These are phyloP conservation scores for Phytophthora tubulina DNA, from an alignment of 352 stramenopile genomes.

Conservation along the genomic window DNA sequence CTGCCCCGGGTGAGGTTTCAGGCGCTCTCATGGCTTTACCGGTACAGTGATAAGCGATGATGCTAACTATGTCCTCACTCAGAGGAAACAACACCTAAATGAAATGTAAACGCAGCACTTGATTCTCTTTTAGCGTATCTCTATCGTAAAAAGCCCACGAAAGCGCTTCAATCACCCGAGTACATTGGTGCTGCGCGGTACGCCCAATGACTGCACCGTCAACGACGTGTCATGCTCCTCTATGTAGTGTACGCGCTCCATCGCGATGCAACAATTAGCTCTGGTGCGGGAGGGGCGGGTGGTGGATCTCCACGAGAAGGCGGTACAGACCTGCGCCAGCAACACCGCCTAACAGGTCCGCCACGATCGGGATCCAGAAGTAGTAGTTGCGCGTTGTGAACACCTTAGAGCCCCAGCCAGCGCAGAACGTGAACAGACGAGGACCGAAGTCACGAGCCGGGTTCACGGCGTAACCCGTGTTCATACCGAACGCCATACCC, in stretches of 20 bases:
- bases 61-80: too few relatives aligned
- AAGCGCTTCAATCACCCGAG: constrained; percentile 19
- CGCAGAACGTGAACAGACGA: constrained; percentile 43
- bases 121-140: constrained; percentile 17
- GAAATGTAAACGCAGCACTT: constrained; percentile 21
- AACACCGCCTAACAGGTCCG: constrained; percentile 38
- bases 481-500: constrained; percentile 65
- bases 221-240: constrained; percentile 12
- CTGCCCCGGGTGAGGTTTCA: too few relatives aligned
- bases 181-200: constrained; percentile 3
- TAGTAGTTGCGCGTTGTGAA: constrained; percentile 53
- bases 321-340: constrained; percentile 34
- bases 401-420: constrained; percentile 54
- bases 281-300: neutral
- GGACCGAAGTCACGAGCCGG: constrained; percentile 62
- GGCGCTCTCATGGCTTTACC: too few relatives aligned
- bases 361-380: constrained; percentile 43
- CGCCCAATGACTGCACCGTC: constrained; percentile 1
- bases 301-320: constrained; percentile 46
- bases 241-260: constrained; percentile 20
- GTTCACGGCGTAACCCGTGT: constrained; percentile 62
- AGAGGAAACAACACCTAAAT: neutral
- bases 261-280: too few relatives aligned
- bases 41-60: too few relatives aligned
- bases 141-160: constrained; percentile 5